These are phyloP conservation scores for Spathaspora arborariae DNA, from an alignment of 805 yeast genomes.

Conservation along the genomic window DNA sequence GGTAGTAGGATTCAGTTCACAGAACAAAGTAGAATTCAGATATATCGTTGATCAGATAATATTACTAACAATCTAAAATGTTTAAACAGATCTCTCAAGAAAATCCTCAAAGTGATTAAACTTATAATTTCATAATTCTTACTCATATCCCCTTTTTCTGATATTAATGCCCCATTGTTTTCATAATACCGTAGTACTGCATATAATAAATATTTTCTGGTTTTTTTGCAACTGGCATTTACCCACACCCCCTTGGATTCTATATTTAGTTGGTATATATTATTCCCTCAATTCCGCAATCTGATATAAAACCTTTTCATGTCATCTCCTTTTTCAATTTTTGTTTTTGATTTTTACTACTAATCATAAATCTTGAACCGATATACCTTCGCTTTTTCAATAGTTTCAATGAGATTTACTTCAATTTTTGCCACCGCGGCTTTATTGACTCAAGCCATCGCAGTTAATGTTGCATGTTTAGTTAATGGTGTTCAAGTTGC, in stretches of 20 bases:
- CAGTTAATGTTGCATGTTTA: constrained; percentile 34
- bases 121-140: background rate
- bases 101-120: background rate
- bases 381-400: constrained; percentile 3
- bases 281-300: background rate
- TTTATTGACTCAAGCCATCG: constrained; percentile 22
- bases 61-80: no score
- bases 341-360: no score
- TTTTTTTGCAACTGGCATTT: background rate
- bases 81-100: background rate
- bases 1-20: background rate
- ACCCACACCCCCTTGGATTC: background rate
- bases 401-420: constrained; percentile 7
- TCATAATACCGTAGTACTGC: no score
- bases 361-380: background rate
- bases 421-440: constrained; percentile 10
- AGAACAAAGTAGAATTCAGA: background rate
- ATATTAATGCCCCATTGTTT: background rate
- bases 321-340: background rate
- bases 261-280: background rate
- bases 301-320: background rate
- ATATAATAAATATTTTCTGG: background rate
- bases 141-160: background rate
- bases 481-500: constrained; percentile 31
- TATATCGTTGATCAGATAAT: background rate